Conservation (phyloP, 768 basidiomycete genomes). For the Phlebiopsis gigantea region DNA sequence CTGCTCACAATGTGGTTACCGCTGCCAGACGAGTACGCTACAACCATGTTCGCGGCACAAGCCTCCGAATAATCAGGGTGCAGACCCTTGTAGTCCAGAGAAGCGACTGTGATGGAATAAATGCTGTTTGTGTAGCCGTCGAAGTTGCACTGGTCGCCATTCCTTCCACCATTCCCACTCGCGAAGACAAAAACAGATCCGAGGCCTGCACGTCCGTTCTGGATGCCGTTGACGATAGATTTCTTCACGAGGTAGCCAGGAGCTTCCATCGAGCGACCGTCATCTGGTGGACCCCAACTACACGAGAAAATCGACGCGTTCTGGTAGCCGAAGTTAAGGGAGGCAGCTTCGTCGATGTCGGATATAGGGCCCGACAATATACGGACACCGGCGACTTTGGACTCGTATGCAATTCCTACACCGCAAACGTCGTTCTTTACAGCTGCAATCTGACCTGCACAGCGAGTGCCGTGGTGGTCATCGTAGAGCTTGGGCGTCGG, state of each 20-base stretch:
- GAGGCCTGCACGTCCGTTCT: slow-evolving; percentile 82
- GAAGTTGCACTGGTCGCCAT: slow-evolving; percentile 97
- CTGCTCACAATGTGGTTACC: slow-evolving; percentile 87
- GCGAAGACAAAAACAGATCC: slow-evolving; percentile 97
- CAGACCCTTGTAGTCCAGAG: slow-evolving; percentile 86
- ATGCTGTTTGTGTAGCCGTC: slow-evolving; percentile 99
- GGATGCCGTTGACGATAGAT: slow-evolving; percentile 90
- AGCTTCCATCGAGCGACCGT: slow-evolving; percentile 91
- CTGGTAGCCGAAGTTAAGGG: slow-evolving; percentile 92
- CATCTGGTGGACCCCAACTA: slow-evolving; percentile 97
- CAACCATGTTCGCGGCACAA: slow-evolving; percentile 97
- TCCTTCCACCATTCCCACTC: slow-evolving; percentile 89
- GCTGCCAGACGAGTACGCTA: slow-evolving; percentile 92
- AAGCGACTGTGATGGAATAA: slow-evolving; percentile 93
- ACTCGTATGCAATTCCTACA: slow-evolving; percentile 87
- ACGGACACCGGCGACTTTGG: slow-evolving; percentile 89
- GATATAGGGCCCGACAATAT: slow-evolving; percentile 94
- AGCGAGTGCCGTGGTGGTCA: slow-evolving; percentile 96
- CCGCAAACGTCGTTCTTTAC: slow-evolving; percentile 91
- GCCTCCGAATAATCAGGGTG: slow-evolving; percentile 97
- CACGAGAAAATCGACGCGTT: slow-evolving; percentile 93
- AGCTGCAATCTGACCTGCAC: slow-evolving; percentile 95
- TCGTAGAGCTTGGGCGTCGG: slow-evolving; percentile 86
- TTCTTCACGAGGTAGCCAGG: slow-evolving; percentile 89
- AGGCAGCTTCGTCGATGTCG: slow-evolving; percentile 92